Conservation (phyloP, 345 rosid genomes). For the Nephelium lappaceum region DNA sequence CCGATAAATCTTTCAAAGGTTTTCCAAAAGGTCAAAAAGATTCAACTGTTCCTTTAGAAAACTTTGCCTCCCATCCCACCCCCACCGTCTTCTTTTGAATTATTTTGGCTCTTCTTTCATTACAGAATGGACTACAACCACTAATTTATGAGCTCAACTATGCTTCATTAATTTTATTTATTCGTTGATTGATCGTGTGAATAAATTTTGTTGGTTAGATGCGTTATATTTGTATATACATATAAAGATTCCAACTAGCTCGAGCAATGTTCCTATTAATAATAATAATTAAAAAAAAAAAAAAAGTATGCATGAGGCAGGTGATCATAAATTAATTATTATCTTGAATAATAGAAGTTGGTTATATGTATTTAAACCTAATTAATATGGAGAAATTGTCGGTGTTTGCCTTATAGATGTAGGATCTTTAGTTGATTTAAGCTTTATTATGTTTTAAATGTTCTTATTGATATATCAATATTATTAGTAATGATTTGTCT, state of each 20-base stretch:
- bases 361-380: too few relatives aligned
- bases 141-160: too few relatives aligned
- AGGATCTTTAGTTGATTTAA: neutral
- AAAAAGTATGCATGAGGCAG: neutral
- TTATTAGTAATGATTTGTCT: too few relatives aligned
- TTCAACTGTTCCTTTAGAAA: conserved; percentile 18
- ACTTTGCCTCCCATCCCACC: conserved; percentile 19
- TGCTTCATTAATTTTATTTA: too few relatives aligned
- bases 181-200: neutral
- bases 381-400: too few relatives aligned
- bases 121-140: neutral
- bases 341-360: too few relatives aligned
- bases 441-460: too few relatives aligned
- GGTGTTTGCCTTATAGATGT: neutral
- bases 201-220: neutral
- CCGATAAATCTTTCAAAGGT: conserved; percentile 17
- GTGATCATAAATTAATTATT: neutral
- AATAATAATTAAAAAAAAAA: too few relatives aligned
- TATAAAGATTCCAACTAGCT: neutral
- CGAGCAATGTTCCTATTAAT: neutral
- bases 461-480: too few relatives aligned
- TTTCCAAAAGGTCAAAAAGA: conserved; percentile 43
- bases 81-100: conserved; percentile 22
- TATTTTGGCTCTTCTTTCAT: conserved; percentile 3
- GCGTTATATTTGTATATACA: too few relatives aligned